Evolutionary conservation across 2,329 filamentous ascomycete species (phyloP).

Genomic region (Raffaelea deltoideospora): DNA sequence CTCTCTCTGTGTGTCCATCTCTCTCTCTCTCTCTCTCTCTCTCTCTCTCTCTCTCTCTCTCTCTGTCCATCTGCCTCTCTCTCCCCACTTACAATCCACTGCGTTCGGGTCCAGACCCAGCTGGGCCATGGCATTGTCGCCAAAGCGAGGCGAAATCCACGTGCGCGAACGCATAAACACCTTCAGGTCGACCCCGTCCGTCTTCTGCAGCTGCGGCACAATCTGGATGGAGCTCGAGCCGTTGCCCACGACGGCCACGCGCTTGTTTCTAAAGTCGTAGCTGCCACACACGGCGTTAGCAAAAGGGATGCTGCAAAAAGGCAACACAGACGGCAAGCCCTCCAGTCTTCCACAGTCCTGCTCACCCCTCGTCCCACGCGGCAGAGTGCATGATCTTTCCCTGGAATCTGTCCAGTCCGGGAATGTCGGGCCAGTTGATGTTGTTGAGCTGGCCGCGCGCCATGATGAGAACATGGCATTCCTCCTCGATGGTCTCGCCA

Average conservation of each 20-base stretch:
- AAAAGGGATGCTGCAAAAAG: too few species aligned
- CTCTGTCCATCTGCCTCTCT: too few species aligned
- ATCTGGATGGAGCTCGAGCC: constrained; percentile 39
- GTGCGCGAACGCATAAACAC: constrained; percentile 33
- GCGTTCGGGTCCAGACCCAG: constrained; percentile 24
- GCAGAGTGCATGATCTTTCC: constrained; percentile 31
- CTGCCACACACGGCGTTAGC: constrained; percentile 14
- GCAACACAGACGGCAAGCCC: too few species aligned
- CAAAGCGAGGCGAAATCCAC: constrained; percentile 33
- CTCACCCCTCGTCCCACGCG: constrained; percentile 25
- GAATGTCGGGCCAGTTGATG: constrained; percentile 26
- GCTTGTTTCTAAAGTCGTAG: constrained; percentile 31
- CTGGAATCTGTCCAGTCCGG: constrained; percentile 23
- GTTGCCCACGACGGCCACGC: constrained; percentile 34
- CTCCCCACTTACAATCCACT: constrained; percentile 24
- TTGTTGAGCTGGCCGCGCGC: constrained; percentile 28
- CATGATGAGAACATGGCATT: constrained; percentile 23
- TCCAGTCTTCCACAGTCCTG: background rate
- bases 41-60: too few species aligned
- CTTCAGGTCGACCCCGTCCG: constrained; percentile 23
- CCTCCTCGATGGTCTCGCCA: constrained; percentile 22
- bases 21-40: too few species aligned
- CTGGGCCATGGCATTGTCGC: constrained; percentile 25
- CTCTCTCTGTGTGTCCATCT: too few species aligned
- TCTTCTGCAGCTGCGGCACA: constrained; percentile 29